Conservation (phyloP, 352 stramenopile genomes). For the Globisporangium takayamanum region DNA sequence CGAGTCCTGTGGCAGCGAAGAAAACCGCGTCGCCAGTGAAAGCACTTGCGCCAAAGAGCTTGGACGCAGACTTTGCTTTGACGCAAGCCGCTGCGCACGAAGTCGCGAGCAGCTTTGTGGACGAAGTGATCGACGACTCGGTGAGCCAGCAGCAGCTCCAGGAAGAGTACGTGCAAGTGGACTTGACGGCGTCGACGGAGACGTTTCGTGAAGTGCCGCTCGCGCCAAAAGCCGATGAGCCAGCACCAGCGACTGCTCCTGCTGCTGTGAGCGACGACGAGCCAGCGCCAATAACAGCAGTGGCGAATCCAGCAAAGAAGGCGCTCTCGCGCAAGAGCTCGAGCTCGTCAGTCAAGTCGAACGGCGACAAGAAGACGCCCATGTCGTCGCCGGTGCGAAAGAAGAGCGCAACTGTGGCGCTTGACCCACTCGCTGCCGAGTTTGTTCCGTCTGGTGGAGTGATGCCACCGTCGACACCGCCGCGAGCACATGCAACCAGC, state of each 20-base stretch:
- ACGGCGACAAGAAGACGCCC: conserved; percentile 20
- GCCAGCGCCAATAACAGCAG: neutral
- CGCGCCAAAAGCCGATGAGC: conserved; percentile 5
- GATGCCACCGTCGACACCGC: conserved; percentile 5
- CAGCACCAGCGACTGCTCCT: neutral
- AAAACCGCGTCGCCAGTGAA: conserved; percentile 6
- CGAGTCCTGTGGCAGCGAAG: neutral
- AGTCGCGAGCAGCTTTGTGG: conserved; percentile 33
- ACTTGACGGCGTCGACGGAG: conserved; percentile 46
- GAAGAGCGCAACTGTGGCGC: conserved; percentile 12
- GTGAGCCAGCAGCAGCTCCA: conserved; percentile 27
- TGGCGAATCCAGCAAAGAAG: conserved; percentile 15
- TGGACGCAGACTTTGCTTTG: conserved; percentile 25
- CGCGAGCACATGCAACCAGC: conserved; percentile 6
- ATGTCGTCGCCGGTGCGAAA: conserved; percentile 1
- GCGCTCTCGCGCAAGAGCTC: conserved; percentile 20
- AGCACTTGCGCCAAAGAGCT: conserved; percentile 14
- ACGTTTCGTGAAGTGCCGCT: conserved; percentile 20
- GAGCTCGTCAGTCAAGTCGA: conserved; percentile 14
- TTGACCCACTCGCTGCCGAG: neutral
- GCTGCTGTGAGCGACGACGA: conserved; percentile 9
- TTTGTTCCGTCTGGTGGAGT: neutral
- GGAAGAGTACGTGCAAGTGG: conserved; percentile 65
- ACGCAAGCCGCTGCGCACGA: conserved; percentile 24
- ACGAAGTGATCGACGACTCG: conserved; percentile 37